A percentile compares a stretch with the other conserved stretches of the same genome.
Conservation (phyloP, 306 rosid genomes). For the Prunus davidiana region DNA sequence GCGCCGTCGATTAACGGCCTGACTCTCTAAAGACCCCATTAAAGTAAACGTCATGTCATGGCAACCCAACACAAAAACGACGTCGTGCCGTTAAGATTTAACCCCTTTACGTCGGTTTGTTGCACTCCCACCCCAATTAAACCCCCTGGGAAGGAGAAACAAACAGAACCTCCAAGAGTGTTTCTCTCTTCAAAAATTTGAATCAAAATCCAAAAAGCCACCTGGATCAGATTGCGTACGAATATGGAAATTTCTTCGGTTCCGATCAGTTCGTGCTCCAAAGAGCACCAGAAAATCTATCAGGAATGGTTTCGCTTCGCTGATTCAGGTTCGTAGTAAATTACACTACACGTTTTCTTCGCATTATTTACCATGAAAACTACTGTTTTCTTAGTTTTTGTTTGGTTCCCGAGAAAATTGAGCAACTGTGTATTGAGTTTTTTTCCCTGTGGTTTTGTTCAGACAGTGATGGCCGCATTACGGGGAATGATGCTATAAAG, state of each 20-base stretch:
- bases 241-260: conserved; percentile 64
- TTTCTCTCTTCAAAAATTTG: not conserved
- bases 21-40: not conserved
- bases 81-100: not conserved
- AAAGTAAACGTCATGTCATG: not conserved
- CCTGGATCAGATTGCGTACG: not conserved
- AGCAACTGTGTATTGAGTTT: not conserved
- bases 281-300: conserved; percentile 55
- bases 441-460: conserved; percentile 20
- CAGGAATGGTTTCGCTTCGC: conserved; percentile 81
- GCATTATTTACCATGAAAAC: not conserved
- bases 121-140: not conserved
- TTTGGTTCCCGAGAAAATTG: conserved; percentile 6
- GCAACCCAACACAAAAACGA: conserved; percentile 9
- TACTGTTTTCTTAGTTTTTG: not conserved
- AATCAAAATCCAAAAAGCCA: not conserved
- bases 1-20: not conserved
- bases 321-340: conserved; percentile 58
- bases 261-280: conserved; percentile 45
- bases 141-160: not conserved
- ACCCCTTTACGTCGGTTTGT: not conserved
- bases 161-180: not conserved
- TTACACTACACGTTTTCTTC: not conserved
- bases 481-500: conserved; percentile 76
- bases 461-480: conserved; percentile 91